These are phyloP conservation scores for Boletus sp. DNA, from an alignment of 768 basidiomycete species.

Conservation along the genomic window DNA sequence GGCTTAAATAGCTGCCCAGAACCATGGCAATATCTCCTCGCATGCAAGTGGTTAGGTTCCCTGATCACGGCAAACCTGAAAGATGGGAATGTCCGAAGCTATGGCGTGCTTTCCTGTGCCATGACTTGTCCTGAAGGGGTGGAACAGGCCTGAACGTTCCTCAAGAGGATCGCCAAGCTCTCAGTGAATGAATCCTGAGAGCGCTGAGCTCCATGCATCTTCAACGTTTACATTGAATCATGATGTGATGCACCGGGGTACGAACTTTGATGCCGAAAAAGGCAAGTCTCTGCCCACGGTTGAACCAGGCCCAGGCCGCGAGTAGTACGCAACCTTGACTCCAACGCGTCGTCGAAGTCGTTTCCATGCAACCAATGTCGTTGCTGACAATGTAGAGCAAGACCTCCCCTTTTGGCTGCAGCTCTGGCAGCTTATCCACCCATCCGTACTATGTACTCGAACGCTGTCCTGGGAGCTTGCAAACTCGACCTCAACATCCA, in stretches of 20 bases:
- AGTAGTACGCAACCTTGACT: too few relatives aligned
- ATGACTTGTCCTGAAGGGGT: background rate
- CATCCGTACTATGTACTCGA: background rate
- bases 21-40: background rate
- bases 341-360: background rate
- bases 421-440: background rate
- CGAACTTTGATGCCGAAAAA: too few relatives aligned
- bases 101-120: background rate
- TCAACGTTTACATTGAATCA: too few relatives aligned
- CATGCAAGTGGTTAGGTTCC: background rate
- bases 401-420: background rate
- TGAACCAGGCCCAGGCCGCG: too few relatives aligned
- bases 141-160: background rate
- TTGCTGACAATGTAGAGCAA: background rate
- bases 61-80: constrained; percentile 6
- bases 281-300: too few relatives aligned
- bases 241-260: too few relatives aligned
- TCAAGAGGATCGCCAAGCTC: background rate
- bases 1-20: background rate
- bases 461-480: background rate
- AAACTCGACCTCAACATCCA: background rate
- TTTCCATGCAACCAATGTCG: background rate
- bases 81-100: background rate
- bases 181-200: too few relatives aligned
- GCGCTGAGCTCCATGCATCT: too few relatives aligned